A percentile compares a stretch with the other conserved stretches of the same genome.
Conservation (phyloP, 768 basidiomycete species). For the Podaxis carcinomalis region DNA sequence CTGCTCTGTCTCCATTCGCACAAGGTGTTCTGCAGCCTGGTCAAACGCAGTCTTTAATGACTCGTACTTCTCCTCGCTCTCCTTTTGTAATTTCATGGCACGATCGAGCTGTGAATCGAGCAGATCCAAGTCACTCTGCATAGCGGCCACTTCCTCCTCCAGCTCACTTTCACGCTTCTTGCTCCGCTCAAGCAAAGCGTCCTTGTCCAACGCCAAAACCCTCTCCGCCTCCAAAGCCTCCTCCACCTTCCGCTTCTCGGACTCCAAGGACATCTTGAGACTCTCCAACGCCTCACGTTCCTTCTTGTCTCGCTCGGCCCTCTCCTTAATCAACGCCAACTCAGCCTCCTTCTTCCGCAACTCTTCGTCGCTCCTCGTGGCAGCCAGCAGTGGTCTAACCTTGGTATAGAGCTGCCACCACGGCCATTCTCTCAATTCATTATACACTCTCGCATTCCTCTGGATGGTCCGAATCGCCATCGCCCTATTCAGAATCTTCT, state of each 20-base stretch:
- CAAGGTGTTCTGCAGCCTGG: constrained; percentile 82
- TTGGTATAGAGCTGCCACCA: constrained; percentile 99
- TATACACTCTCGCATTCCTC: constrained; percentile 88
- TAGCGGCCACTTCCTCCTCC: constrained; percentile 75
- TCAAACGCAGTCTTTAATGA: constrained; percentile 71
- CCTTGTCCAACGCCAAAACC: constrained; percentile 76
- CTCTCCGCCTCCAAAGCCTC: constrained; percentile 82
- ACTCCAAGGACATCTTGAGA: constrained; percentile 77
- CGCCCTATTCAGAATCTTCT: constrained; percentile 91
- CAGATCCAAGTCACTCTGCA: constrained; percentile 81
- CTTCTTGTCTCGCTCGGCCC: constrained; percentile 81
- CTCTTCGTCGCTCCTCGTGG: constrained; percentile 90
- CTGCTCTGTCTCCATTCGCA: constrained; percentile 75
- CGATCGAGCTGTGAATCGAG: constrained; percentile 85
- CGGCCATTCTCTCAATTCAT: constrained; percentile 90
- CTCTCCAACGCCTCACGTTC: constrained; percentile 77
- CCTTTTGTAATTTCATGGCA: constrained; percentile 71
- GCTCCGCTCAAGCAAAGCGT: constrained; percentile 73
- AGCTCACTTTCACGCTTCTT: constrained; percentile 83
- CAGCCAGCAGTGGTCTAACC: constrained; percentile 89
- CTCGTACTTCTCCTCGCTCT: constrained; percentile 75
- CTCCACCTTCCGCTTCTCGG: constrained; percentile 80
- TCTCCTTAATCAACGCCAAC: constrained; percentile 71
- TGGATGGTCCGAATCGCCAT: constrained; percentile 90
- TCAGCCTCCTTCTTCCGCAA: constrained; percentile 85